These are phyloP conservation scores for Jatropha curcas DNA, from an alignment of 345 rosid species.

Conservation along the genomic window DNA sequence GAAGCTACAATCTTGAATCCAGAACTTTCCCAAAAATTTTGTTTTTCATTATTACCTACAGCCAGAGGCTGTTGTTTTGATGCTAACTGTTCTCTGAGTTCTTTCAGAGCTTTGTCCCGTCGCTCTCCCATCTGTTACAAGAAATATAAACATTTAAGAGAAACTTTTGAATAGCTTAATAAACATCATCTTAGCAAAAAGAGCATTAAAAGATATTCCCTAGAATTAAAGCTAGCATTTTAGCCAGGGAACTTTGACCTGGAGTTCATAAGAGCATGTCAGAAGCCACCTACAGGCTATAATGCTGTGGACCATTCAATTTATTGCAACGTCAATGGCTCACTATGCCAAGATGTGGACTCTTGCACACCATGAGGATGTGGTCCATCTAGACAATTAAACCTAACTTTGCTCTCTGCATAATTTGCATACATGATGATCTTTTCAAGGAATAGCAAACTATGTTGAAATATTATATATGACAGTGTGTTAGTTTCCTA, in stretches of 20 bases:
- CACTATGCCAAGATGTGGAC: neutral
- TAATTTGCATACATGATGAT: neutral
- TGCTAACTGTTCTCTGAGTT: conserved; percentile 64
- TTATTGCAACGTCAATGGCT: neutral
- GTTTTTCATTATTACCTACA: conserved; percentile 35
- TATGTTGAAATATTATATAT: neutral
- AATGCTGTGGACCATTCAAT: conserved; percentile 3
- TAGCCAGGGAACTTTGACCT: too few species aligned
- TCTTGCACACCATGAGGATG: neutral
- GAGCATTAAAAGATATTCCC: neutral
- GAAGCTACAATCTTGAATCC: conserved; percentile 80
- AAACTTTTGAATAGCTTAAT: neutral
- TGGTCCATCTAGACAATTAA: neutral
- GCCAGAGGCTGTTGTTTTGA: conserved; percentile 41
- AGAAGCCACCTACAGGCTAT: neutral
- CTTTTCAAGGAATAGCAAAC: neutral
- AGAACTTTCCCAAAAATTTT: conserved; percentile 80
- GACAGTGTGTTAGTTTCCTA: too few species aligned
- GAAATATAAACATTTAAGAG: neutral
- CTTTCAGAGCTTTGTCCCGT: conserved; percentile 74
- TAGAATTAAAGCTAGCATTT: neutral
- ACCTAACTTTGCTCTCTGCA: neutral
- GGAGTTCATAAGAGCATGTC: neutral
- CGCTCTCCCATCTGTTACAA: conserved; percentile 71
- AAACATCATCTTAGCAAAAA: neutral